Conservation (phyloP, 1,284 basidiomycete genomes). For the Puccinia polysora region DNA sequence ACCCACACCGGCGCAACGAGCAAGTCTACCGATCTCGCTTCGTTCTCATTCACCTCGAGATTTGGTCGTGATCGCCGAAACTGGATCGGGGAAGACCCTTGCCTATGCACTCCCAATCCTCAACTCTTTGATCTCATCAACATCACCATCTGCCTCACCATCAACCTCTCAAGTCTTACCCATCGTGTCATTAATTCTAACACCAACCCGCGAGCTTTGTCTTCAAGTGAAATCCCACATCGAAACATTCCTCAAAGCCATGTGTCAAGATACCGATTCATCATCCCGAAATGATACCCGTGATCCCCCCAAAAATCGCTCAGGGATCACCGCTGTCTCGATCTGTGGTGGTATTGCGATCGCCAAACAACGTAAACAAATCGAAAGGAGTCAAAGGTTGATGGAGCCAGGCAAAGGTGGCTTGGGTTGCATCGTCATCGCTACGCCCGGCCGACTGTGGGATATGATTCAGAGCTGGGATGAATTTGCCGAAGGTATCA, state of each 20-base stretch:
- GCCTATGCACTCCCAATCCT: constrained; percentile 89
- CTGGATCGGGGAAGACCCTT: constrained; percentile 92
- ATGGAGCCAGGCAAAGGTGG: constrained; percentile 30
- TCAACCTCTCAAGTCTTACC: constrained; percentile 45
- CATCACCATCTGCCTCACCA: constrained; percentile 46
- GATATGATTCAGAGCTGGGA: constrained; percentile 65
- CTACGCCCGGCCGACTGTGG: constrained; percentile 95
- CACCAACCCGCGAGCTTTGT: constrained; percentile 92
- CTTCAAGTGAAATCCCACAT: constrained; percentile 88
- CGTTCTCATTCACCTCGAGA: constrained; percentile 58
- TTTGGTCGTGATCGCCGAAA: constrained; percentile 84
- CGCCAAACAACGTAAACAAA: constrained; percentile 84
- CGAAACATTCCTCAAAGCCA: constrained; percentile 49
- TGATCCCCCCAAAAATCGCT: constrained; percentile 26
- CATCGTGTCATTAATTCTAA: constrained; percentile 76
- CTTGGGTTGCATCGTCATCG: constrained; percentile 68
- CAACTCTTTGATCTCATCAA: constrained; percentile 68
- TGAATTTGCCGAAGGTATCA: constrained; percentile 62
- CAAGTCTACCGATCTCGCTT: constrained; percentile 65
- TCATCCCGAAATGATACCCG: not conserved
- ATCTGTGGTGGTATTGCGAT: constrained; percentile 91
- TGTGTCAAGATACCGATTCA: not conserved
- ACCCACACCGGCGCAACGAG: constrained; percentile 84
- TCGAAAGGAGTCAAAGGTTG: constrained; percentile 66
- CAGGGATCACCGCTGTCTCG: constrained; percentile 76